These are phyloP conservation scores for Globisporangium irregulare DNA, from an alignment of 352 stramenopile species.

Conservation along the genomic window DNA sequence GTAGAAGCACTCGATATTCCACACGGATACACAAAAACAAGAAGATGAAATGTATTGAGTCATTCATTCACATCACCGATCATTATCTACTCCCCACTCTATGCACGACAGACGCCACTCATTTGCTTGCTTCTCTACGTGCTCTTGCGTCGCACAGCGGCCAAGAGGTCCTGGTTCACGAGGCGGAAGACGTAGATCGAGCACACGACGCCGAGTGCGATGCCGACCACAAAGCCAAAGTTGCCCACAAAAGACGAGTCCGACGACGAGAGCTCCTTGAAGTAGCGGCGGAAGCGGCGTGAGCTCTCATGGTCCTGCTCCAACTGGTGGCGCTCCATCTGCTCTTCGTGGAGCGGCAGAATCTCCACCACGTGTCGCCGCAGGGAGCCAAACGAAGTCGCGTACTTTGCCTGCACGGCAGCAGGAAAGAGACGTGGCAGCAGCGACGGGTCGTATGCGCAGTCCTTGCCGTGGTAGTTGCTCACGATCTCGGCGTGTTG, in stretches of 20 bases:
- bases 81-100: not conserved
- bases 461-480: slow-evolving; percentile 73
- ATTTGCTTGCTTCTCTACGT: slow-evolving; percentile 15
- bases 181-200: slow-evolving; percentile 65
- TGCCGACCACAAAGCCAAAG: slow-evolving; percentile 35
- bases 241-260: slow-evolving; percentile 27
- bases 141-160: slow-evolving; percentile 18
- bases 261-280: slow-evolving; percentile 27
- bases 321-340: slow-evolving; percentile 3
- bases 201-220: slow-evolving; percentile 43
- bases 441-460: slow-evolving; percentile 40
- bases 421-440: not conserved
- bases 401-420: not conserved
- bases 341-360: not conserved
- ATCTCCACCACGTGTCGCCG: slow-evolving; percentile 18
- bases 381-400: slow-evolving; percentile 20
- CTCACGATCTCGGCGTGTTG: slow-evolving; percentile 49
- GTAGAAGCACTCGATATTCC: not conserved
- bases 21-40: slow-evolving; percentile 7
- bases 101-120: not conserved
- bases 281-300: slow-evolving; percentile 18
- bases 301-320: slow-evolving; percentile 1
- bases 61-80: slow-evolving; percentile 1
- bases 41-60: slow-evolving; percentile 1
- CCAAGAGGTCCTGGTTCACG: slow-evolving; percentile 31